Percentiles rank a stretch among this genome's conserved stretches.
phyloP scores from a whole-genome alignment of 2,329 filamentous ascomycete species.

The Penicillium sp. region DNA sequence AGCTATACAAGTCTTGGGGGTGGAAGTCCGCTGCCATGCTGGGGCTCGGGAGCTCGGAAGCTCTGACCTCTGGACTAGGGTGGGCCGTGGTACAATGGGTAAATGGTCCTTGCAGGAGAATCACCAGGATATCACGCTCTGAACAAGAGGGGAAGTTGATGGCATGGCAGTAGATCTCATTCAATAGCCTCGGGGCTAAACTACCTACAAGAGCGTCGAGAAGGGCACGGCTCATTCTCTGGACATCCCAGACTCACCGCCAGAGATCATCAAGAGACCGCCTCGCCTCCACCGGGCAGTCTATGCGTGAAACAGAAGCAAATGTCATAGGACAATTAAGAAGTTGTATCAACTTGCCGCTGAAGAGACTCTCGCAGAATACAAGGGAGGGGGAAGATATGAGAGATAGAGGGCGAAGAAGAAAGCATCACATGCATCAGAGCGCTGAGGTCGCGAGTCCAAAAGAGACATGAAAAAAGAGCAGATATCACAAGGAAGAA shows the following conservation, averaged over 20 bases:
- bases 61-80: background rate
- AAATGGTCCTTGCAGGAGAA: background rate
- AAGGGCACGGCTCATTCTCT: background rate
- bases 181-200: background rate
- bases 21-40: background rate
- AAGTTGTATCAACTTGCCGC: constrained; percentile 10
- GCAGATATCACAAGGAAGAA: background rate
- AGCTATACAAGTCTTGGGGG: background rate
- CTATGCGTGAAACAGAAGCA: constrained; percentile 5
- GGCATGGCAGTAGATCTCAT: background rate
- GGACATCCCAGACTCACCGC: background rate
- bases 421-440: constrained; percentile 14
- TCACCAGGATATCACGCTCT: background rate
- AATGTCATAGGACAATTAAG: background rate
- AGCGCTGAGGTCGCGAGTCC: constrained; percentile 15
- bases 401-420: constrained; percentile 4
- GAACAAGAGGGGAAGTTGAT: background rate
- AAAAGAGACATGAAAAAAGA: background rate
- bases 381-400: background rate
- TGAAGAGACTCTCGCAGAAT: constrained; percentile 1
- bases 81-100: background rate
- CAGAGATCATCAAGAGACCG: background rate
- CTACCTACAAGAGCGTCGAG: background rate
- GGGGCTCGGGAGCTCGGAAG: background rate
- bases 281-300: background rate